Evolutionary conservation across 495 filamentous ascomycete species (phyloP).

Genomic region (Penicillium riverlandense): DNA sequence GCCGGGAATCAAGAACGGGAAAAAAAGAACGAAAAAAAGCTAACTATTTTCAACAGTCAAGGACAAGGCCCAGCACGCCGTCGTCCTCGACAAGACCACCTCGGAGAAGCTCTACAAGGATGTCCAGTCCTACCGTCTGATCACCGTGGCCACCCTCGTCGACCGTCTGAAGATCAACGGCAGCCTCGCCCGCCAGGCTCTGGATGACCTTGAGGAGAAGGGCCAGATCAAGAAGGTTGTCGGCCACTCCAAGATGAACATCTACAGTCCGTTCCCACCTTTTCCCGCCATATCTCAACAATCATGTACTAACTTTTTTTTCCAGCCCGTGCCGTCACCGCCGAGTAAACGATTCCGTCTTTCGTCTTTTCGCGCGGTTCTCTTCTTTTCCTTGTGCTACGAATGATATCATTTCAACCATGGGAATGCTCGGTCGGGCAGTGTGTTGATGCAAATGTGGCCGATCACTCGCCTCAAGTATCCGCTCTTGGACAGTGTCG

Average conservation of each 20-base stretch:
- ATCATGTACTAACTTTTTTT: conserved; percentile 11
- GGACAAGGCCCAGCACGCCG: conserved; percentile 99
- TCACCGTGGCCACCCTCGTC: conserved; percentile 97
- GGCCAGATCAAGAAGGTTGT: conserved; percentile 98
- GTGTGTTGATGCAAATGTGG: conserved; percentile 24
- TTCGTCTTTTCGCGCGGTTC: conserved; percentile 34
- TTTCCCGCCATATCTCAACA: too few relatives aligned
- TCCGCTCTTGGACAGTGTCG: conserved; percentile 20
- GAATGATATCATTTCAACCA: conserved; percentile 38
- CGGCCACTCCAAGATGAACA: conserved; percentile 89
- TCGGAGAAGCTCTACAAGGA: conserved; percentile 80
- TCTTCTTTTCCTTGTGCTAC: conserved; percentile 30
- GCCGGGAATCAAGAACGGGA: too few relatives aligned
- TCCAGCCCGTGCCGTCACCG: conserved; percentile 42
- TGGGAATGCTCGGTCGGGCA: conserved; percentile 35
- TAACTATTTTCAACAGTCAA: conserved; percentile 66
- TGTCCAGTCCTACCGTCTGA: conserved; percentile 99
- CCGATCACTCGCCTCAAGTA: conserved; percentile 26
- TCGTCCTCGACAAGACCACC: conserved; percentile 64
- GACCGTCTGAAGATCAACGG: conserved; percentile 99
- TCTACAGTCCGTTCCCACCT: conserved; percentile 66
- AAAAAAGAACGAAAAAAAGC: conserved; percentile 7
- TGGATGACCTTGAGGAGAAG: conserved; percentile 94
- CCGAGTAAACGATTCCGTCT: conserved; percentile 39
- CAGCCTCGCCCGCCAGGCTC: conserved; percentile 80